These are phyloP conservation scores for Sesbania bispinosa DNA, from an alignment of 306 rosid genomes.

Conservation along the genomic window DNA sequence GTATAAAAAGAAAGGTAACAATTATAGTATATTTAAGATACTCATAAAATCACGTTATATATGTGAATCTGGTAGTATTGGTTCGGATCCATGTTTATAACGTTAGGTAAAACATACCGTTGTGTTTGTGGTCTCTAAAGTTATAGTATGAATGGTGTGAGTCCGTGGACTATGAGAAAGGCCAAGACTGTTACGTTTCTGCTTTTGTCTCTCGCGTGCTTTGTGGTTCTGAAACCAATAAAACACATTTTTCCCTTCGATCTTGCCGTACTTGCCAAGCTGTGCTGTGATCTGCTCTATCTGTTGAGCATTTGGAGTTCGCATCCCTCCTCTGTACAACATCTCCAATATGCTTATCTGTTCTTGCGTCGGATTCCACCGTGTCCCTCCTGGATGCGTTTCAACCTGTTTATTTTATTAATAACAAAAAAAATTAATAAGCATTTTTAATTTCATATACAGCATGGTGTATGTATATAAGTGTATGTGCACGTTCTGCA, in stretches of 20 bases:
- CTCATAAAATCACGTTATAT: no score
- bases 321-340: constrained; percentile 78
- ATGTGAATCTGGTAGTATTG: no score
- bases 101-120: constrained; percentile 27
- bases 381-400: constrained; percentile 77
- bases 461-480: background rate
- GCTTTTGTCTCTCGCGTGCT: constrained; percentile 92
- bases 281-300: constrained; percentile 78
- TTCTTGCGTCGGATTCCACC: constrained; percentile 97
- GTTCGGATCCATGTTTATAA: no score
- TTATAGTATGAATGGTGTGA: constrained; percentile 28
- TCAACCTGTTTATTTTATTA: constrained; percentile 43
- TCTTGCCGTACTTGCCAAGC: constrained; percentile 81
- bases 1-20: no score
- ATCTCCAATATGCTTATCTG: constrained; percentile 89
- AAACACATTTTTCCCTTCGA: constrained; percentile 91
- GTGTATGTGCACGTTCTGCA: background rate
- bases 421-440: no score
- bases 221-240: constrained; percentile 98
- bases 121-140: constrained; percentile 30
- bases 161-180: constrained; percentile 55
- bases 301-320: constrained; percentile 89
- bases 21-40: no score
- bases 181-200: constrained; percentile 57
- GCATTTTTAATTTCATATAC: background rate